Percentiles rank a stretch among this genome's conserved stretches.
phyloP scores from a whole-genome alignment of 2,329 filamentous ascomycete genomes.

The Colletotrichum orchidophilum region DNA sequence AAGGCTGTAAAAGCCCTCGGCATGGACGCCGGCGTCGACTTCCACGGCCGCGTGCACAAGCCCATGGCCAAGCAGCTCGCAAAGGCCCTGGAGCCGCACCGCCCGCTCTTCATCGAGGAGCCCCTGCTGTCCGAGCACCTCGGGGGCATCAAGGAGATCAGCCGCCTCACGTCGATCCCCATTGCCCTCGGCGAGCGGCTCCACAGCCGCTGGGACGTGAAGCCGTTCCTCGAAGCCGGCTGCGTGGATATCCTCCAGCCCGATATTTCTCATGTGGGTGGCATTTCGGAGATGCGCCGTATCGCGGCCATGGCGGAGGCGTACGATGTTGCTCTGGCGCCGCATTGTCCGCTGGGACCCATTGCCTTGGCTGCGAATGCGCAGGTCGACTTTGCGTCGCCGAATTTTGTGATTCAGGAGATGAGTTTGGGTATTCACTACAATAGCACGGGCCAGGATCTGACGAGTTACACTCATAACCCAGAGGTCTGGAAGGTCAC shows the following conservation, averaged over 20 bases:
- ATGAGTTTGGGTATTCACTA: slow-evolving; percentile 86
- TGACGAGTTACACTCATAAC: slow-evolving; percentile 73
- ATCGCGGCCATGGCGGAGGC: slow-evolving; percentile 78
- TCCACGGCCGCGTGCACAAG: slow-evolving; percentile 80
- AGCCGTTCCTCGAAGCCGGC: slow-evolving; percentile 74
- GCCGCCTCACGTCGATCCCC: slow-evolving; percentile 64
- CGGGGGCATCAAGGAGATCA: slow-evolving; percentile 70
- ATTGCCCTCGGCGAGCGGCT: slow-evolving; percentile 79
- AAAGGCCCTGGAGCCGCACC: slow-evolving; percentile 71
- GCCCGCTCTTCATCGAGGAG: slow-evolving; percentile 79
- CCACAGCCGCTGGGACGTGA: slow-evolving; percentile 78
- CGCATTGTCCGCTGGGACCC: slow-evolving; percentile 78
- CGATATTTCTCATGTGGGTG: slow-evolving; percentile 76
- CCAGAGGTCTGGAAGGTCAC: slow-evolving; percentile 71
- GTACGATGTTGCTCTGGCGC: slow-evolving; percentile 78
- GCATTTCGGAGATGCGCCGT: slow-evolving; percentile 75
- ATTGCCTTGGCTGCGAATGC: slow-evolving; percentile 77
- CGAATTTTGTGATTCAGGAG: slow-evolving; percentile 79
- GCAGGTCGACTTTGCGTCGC: slow-evolving; percentile 69
- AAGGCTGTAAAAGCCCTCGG: slow-evolving; percentile 75
- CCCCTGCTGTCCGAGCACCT: slow-evolving; percentile 75
- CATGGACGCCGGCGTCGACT: slow-evolving; percentile 79
- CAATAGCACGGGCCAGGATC: slow-evolving; percentile 72
- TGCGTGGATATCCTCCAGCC: slow-evolving; percentile 79
- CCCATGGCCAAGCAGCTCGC: slow-evolving; percentile 85